Base-by-base conservation (phyloP, 2,329 filamentous ascomycete genomes). In the Cladosporium phlei region DNA sequence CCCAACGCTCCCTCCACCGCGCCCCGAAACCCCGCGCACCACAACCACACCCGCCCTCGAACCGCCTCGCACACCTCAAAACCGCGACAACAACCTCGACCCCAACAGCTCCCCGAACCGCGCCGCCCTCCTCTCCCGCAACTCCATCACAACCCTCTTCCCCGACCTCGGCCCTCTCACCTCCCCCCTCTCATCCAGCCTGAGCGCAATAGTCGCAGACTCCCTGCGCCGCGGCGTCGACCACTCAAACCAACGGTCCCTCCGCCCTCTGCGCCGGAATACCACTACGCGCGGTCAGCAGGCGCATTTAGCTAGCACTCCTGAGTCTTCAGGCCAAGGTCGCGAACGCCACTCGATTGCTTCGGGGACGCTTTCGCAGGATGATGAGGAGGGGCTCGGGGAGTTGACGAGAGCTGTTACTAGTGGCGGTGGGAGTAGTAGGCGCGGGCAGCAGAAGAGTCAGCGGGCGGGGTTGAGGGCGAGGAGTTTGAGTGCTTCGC, bases 201-300 rank as follows among this genome's bases (percentile, higher is more conserved):
- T 86, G 12, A 79, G 73, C 58, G 81, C 77, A 1, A 76, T 85
- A 38, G 79, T 85, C 5, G 81, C 80, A 7, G 81, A 85, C 52
- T 75, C 79, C 17, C 68, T 84, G 20, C 74, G 80, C n/a, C 74
- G 78, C 16, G 42, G 42, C 42, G 32, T 45, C 22, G 42, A 45
- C n/a, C 22, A 45, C 19, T 16, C 38, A 5, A n/a, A 33, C 19
- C 21, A 32, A 7, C 39, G 39, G 14, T 25, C 39, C 2, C 10
- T 33, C n/a, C 40, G 40, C 22, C 30, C 32, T 10, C 4, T 44
- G 10, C 42, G 42, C 16, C 30, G 42, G 2, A 45, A 45, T 24
- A 45, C 42, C 16, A 35, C 42, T 6, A 37, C 42, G 32, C 42
- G 42, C 5, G 30, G 42, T 19, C 30, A 35, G 30, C 22, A 25